A percentile compares a stretch with the other conserved stretches of the same genome.
Evolutionary conservation across 352 stramenopile species (phyloP).

Genomic region (Globisporangium splendens): DNA sequence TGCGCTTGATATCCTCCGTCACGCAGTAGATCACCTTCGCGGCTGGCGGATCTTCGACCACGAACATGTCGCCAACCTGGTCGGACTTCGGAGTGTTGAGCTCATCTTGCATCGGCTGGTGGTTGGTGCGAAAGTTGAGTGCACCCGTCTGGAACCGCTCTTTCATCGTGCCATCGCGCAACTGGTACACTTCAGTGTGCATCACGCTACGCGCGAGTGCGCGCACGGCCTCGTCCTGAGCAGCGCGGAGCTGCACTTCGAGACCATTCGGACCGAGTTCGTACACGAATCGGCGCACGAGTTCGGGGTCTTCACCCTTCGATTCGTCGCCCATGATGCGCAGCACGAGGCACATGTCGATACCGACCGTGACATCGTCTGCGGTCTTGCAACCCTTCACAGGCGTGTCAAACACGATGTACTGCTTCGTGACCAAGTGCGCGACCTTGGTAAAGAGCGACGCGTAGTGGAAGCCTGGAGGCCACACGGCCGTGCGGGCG

Average conservation of each 20-base stretch:
- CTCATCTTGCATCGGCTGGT: slow-evolving; percentile 7
- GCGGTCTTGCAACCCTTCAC: slow-evolving; percentile 89
- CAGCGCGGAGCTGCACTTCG: slow-evolving; percentile 80
- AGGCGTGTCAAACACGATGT: slow-evolving; percentile 83
- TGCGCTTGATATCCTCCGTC: slow-evolving; percentile 62
- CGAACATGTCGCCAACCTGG: not conserved
- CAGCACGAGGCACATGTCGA: slow-evolving; percentile 87
- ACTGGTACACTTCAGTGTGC: slow-evolving; percentile 86
- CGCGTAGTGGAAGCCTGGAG: slow-evolving; percentile 70
- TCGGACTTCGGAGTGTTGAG: slow-evolving; percentile 18
- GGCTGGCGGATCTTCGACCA: not conserved
- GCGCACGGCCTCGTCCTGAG: slow-evolving; percentile 80
- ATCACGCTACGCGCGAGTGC: slow-evolving; percentile 77
- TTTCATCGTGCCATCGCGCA: slow-evolving; percentile 67
- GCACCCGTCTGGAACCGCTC: slow-evolving; percentile 57
- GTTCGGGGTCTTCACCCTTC: slow-evolving; percentile 77
- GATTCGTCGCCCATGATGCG: slow-evolving; percentile 85
- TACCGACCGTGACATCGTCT: slow-evolving; percentile 84
- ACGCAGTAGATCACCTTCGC: slow-evolving; percentile 41
- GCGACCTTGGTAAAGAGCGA: slow-evolving; percentile 78
- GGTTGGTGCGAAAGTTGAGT: slow-evolving; percentile 13
- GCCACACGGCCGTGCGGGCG: slow-evolving; percentile 55
- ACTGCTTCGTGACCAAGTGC: slow-evolving; percentile 88
- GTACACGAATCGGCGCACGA: slow-evolving; percentile 89
- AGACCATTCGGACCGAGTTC: slow-evolving; percentile 81